Evolutionary conservation across 768 basidiomycete species (phyloP).

Genomic region (Termitomyces sp.): DNA sequence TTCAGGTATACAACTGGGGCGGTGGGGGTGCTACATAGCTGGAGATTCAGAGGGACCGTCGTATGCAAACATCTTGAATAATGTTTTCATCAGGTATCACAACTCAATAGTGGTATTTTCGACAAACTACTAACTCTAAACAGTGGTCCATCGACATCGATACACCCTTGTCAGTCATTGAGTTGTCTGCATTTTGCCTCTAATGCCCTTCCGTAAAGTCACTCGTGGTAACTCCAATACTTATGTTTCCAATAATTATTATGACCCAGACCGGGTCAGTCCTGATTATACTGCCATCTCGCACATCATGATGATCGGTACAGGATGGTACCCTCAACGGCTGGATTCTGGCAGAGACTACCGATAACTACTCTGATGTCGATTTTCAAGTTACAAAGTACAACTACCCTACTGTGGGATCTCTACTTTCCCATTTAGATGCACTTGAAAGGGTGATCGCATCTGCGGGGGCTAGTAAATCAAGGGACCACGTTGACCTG

Average conservation of each 20-base stretch:
- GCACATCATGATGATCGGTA: background rate
- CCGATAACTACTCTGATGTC: conserved; percentile 25
- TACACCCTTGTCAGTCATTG: conserved; percentile 17
- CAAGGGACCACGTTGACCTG: conserved; percentile 24
- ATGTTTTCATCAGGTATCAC: conserved; percentile 26
- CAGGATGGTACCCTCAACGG: conserved; percentile 25
- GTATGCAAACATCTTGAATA: conserved; percentile 27
- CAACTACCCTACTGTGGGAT: conserved; percentile 24
- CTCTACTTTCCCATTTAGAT: conserved; percentile 23
- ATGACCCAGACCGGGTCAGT: conserved; percentile 23
- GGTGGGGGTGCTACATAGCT: conserved; percentile 28
- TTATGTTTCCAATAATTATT: conserved; percentile 27
- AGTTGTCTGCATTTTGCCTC: background rate
- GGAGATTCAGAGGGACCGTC: conserved; percentile 28
- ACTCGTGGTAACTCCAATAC: conserved; percentile 30
- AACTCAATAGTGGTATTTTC: background rate
- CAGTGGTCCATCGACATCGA: conserved; percentile 26
- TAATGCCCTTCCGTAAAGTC: conserved; percentile 10
- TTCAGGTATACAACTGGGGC: conserved; percentile 29
- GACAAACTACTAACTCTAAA: background rate
- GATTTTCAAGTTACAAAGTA: conserved; percentile 25
- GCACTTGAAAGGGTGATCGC: conserved; percentile 22
- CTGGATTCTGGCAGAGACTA: conserved; percentile 19
- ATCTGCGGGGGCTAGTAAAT: conserved; percentile 26
- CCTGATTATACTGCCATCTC: background rate